Evolutionary conservation across 2,329 filamentous ascomycete genomes (phyloP), one percentile per base, ranked within the genome.

Genomic region (Ceratocystis ficicola): DNA sequence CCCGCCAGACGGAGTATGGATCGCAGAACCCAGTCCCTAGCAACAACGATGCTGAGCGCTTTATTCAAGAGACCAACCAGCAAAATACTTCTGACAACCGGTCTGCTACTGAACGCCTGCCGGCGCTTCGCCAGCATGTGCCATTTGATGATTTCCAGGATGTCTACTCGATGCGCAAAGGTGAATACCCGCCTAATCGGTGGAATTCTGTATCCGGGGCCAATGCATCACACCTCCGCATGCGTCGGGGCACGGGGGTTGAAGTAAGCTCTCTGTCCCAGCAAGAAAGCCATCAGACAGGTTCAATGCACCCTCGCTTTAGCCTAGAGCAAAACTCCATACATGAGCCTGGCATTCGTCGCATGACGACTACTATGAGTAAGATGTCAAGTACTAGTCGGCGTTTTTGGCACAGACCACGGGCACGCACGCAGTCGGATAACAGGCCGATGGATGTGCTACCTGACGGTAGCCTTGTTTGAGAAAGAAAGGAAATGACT

Each of bases 101-200:
- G 5, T 63, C 63, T 22, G 41, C 63, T n/a, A 65, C 59, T 6
- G 66, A 67, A 48, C 66, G 66, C n/a, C 46, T 67, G 7, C 66
- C 66, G 15, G 65, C 60, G 17, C 63, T 67, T n/a, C 66, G 66
- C 32, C 66, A 67, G 25, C 25, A 67, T 12, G 62, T 63, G 59
- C 63, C 69, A 12, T 71, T 76, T 61, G 73, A 73, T 46, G 73
- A 81, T 69, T 78, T 78, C 73, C 74, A 77, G 65, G 76, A 80
- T 64, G 77, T 81, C 0, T 81, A 69, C 62, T 65, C 67, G 7
- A 62, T 66, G 66, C 66, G 66, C 50, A 65, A 66, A 44, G 65
- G 57, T 17, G 55, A 52, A 44, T 46, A 46, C 17, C 22, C 59
- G 0, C 50, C 62, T 48, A 64, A 63, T 25, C 59, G 66, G 17